Conservation (phyloP, 2,329 filamentous ascomycete species). For the Chaetomiaceae sp. region DNA sequence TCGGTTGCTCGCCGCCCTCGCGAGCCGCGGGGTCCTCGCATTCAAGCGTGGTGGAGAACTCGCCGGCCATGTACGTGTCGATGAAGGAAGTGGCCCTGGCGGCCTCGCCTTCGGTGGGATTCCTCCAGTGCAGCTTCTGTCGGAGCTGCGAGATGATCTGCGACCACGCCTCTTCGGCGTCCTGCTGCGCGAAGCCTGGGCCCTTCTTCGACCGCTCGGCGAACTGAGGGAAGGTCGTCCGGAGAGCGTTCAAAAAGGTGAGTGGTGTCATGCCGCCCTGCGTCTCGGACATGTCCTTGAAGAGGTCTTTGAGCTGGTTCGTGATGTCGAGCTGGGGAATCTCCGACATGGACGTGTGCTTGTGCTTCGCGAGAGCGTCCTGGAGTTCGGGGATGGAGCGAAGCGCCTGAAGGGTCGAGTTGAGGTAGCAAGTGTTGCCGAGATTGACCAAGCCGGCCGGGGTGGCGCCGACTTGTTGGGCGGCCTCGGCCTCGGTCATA, state of each 20-base stretch:
- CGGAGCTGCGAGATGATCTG: slow-evolving; percentile 84
- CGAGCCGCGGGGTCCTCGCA: slow-evolving; percentile 79
- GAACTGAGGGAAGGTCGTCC: slow-evolving; percentile 83
- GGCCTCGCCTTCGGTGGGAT: slow-evolving; percentile 44
- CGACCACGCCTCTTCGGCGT: slow-evolving; percentile 97
- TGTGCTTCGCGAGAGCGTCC: slow-evolving; percentile 64
- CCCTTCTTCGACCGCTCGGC: slow-evolving; percentile 81
- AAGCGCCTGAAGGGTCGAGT: slow-evolving; percentile 91
- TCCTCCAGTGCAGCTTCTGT: slow-evolving; percentile 67
- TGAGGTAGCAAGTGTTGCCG: slow-evolving; percentile 98
- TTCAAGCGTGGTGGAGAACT: slow-evolving; percentile 71
- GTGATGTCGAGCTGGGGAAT: slow-evolving; percentile 66
- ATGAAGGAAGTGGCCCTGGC: slow-evolving; percentile 60
- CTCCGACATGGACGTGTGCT: slow-evolving; percentile 39
- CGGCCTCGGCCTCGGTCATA: slow-evolving; percentile 92
- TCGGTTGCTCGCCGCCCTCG: slow-evolving; percentile 67
- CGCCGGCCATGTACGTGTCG: slow-evolving; percentile 84
- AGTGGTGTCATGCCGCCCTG: slow-evolving; percentile 82
- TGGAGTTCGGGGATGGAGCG: slow-evolving; percentile 88
- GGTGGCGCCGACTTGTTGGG: slow-evolving; percentile 74
- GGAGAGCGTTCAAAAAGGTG: slow-evolving; percentile 75
- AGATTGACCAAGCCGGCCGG: slow-evolving; percentile 87
- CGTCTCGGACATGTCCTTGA: slow-evolving; percentile 84
- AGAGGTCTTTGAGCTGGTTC: slow-evolving; percentile 72
- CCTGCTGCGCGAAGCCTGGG: slow-evolving; percentile 89